A percentile compares a stretch with the other conserved stretches of the same genome.
phyloP scores from a whole-genome alignment of 169 alveolate genomes.

The Plasmodium chabaudi region DNA sequence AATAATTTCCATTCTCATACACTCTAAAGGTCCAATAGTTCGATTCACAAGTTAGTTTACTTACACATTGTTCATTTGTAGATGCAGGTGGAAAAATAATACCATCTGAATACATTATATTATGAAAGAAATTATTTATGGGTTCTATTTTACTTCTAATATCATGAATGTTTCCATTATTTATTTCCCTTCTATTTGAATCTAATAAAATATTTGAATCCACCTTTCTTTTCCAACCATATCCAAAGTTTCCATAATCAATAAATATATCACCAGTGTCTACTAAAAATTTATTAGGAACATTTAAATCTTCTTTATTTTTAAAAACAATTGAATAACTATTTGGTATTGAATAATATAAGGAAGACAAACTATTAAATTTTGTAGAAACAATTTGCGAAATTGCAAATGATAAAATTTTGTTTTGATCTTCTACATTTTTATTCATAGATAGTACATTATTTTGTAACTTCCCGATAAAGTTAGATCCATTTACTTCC shows the following conservation, averaged over 20 bases:
- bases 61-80: constrained; percentile 62
- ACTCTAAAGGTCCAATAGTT: constrained; percentile 60
- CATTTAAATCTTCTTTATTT: constrained; percentile 5
- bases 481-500: constrained; percentile 3
- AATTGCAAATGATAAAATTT: constrained; percentile 24
- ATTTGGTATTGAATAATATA: constrained; percentile 16
- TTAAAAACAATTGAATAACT: constrained; percentile 70
- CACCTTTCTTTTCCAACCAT: constrained; percentile 54
- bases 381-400: constrained; percentile 6
- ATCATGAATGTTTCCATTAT: not conserved
- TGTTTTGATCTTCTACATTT: not conserved
- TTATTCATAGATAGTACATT: constrained; percentile 34
- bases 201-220: not conserved
- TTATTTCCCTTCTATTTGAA: too few species aligned
- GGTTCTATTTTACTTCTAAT: not conserved
- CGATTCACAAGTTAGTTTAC: constrained; percentile 32
- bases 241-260: constrained; percentile 25
- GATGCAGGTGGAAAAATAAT: constrained; percentile 71
- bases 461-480: constrained; percentile 48
- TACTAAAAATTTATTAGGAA: constrained; percentile 37
- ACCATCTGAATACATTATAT: constrained; percentile 54
- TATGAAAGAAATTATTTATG: not conserved
- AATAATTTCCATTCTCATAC: constrained; percentile 58
- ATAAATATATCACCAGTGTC: constrained; percentile 52
- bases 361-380: not conserved